Evolutionary conservation across 2,329 filamentous ascomycete species (phyloP).

Genomic region (Hansfordia pulvinata): DNA sequence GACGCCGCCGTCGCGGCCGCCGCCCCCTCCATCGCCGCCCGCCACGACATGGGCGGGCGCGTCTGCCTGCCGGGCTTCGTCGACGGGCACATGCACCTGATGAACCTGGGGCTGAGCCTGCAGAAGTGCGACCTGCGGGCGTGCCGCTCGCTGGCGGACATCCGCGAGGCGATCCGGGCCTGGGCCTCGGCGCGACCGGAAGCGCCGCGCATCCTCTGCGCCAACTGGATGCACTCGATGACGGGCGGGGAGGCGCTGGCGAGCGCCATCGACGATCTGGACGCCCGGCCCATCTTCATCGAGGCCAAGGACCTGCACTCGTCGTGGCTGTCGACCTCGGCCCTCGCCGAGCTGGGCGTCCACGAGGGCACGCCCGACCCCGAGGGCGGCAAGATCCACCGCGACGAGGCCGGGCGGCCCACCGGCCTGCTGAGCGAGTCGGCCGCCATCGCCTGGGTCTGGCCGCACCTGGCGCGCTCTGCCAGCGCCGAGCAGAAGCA

Average conservation of each 20-base stretch:
- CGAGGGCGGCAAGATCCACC: conserved; percentile 35
- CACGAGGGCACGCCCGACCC: conserved; percentile 28
- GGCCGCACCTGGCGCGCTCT: conserved; percentile 36
- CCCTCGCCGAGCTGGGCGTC: conserved; percentile 33
- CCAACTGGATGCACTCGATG: conserved; percentile 43
- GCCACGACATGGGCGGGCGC: conserved; percentile 21
- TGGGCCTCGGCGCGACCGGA: conserved; percentile 30
- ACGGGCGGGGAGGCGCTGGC: conserved; percentile 33
- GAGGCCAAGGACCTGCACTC: conserved; percentile 44
- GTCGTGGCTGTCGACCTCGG: conserved; percentile 39
- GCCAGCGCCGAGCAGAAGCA: conserved; percentile 33
- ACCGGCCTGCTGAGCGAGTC: conserved; percentile 39
- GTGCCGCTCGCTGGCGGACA: conserved; percentile 33
- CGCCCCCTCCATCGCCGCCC: conserved; percentile 9
- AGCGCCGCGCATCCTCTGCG: conserved; percentile 31
- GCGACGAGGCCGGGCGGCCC: conserved; percentile 29
- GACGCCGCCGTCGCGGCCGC: conserved; percentile 16
- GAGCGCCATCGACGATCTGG: conserved; percentile 35
- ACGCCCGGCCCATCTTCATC: conserved; percentile 37
- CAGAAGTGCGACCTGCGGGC: conserved; percentile 31
- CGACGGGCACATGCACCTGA: conserved; percentile 43
- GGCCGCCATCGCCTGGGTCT: conserved; percentile 37
- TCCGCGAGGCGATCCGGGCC: conserved; percentile 27
- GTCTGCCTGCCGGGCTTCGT: conserved; percentile 40
- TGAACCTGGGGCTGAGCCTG: conserved; percentile 39